phyloP scores from a whole-genome alignment of 176 grass and related monocot species.

The Juncus inflexus region DNA sequence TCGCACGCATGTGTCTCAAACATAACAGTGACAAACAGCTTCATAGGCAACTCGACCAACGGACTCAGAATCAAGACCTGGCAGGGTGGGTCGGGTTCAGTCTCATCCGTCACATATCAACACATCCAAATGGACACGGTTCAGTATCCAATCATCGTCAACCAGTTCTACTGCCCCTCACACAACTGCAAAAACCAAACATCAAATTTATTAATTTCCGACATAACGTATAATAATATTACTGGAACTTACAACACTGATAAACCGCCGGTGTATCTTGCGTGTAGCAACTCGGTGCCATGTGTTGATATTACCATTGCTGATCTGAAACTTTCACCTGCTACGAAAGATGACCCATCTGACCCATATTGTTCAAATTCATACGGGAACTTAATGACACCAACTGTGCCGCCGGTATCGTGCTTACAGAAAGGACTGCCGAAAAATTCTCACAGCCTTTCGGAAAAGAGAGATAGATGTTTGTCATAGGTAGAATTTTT shows the following conservation, averaged over 20 bases:
- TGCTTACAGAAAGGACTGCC: slow-evolving; percentile 18
- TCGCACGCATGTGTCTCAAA: slow-evolving; percentile 23
- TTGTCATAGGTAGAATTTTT: background rate
- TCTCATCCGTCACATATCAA: slow-evolving; percentile 24
- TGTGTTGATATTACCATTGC: slow-evolving; percentile 32
- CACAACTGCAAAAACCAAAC: background rate
- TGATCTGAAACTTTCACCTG: slow-evolving; percentile 25
- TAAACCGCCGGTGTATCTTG: slow-evolving; percentile 27
- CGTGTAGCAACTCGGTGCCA: slow-evolving; percentile 30
- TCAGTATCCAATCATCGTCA: slow-evolving; percentile 35
- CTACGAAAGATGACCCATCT: background rate
- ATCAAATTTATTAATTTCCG: slow-evolving; percentile 27
- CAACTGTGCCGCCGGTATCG: slow-evolving; percentile 17
- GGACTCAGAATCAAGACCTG: slow-evolving; percentile 44
- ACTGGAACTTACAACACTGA: slow-evolving; percentile 26
- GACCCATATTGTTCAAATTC: slow-evolving; percentile 21
- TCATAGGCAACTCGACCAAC: slow-evolving; percentile 24
- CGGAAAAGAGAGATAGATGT: background rate
- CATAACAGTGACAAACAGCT: slow-evolving; percentile 27
- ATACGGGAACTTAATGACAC: slow-evolving; percentile 13
- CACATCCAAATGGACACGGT: slow-evolving; percentile 33
- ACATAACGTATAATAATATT: slow-evolving; percentile 30
- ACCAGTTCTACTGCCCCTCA: slow-evolving; percentile 38
- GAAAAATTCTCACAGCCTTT: background rate
- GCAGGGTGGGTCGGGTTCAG: slow-evolving; percentile 31